Conservation (phyloP, 2,329 filamentous ascomycete species). For the Cercospora zeae-maydis region DNA sequence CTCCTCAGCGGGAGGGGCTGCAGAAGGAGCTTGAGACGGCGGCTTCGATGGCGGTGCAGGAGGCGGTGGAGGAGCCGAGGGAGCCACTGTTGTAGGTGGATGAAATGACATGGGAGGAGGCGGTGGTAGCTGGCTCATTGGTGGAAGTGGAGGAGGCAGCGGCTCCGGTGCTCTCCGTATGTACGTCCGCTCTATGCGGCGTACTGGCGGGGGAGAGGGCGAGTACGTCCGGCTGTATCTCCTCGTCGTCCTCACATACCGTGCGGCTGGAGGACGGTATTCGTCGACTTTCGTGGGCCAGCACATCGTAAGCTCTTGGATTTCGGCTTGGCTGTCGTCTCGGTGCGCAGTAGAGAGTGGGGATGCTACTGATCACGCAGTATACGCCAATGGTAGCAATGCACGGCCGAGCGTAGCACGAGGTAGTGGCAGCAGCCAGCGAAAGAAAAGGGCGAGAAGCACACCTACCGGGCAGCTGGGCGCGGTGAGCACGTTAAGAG, state of each 20-base stretch:
- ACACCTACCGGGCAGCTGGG: constrained; percentile 6
- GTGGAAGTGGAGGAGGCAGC: constrained; percentile 14
- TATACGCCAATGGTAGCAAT: not conserved
- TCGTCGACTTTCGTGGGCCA: constrained; percentile 13
- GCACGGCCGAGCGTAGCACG: not conserved
- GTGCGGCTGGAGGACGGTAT: constrained; percentile 14
- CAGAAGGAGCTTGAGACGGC: not conserved
- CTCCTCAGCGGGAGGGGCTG: too few species aligned
- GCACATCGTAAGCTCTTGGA: not conserved
- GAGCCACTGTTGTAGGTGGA: constrained; percentile 18
- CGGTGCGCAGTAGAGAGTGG: not conserved
- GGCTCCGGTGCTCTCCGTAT: constrained; percentile 20
- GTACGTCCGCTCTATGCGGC: constrained; percentile 24
- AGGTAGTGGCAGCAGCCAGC: not conserved
- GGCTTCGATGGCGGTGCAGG: not conserved
- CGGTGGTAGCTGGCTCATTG: not conserved
- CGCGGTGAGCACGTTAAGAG: constrained; percentile 1
- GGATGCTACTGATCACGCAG: not conserved
- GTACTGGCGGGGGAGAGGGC: constrained; percentile 22
- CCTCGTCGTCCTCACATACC: constrained; percentile 10
- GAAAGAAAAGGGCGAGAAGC: not conserved
- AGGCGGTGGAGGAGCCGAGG: constrained; percentile 5
- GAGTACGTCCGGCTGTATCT: constrained; percentile 21
- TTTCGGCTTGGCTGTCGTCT: not conserved
- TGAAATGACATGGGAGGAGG: constrained; percentile 15